Base-by-base conservation (phyloP, 441 rosid species). In the Euphorbia schlechtendalii region DNA sequence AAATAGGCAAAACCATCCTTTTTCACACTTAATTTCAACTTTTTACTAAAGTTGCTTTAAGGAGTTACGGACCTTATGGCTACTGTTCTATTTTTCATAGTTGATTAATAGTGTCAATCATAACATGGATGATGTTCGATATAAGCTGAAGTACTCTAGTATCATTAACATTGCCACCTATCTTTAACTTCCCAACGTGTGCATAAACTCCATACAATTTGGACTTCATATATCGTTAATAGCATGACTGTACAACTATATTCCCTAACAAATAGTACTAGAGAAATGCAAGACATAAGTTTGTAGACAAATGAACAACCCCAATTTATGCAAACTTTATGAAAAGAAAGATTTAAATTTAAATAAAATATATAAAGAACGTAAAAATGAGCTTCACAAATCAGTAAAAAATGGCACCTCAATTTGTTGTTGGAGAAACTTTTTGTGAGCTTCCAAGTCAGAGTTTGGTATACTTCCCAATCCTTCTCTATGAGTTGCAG, bases 391-490 rank as follows among this genome's bases (percentile, higher is more conserved):
- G 43, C 34, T 66, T 56, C 69, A 57, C 9, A 20, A 32, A 55
- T 43, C 28, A 66, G 43, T 34, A 57, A 17, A 10, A 9, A 38
- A 55, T 1, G 56, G 55, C 64, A 90, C 98, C 96, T 88, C 86
- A 61, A 89, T 80, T 63, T 82, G 88, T 67, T 71, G 71, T 71
- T 82, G 79, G 1, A 86, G 78, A 62, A 78, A 52, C 72, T 70
- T 89, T 56, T 59, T 81, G 74, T 83, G 88, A 38, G 81, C 81
- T 67, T 86, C 93, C 76, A 78, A 52, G 66, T 76, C 78, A 45
- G 82, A 70, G 59, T 20, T 69, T 24, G 88, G 46, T 45, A 66
- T 51, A 56, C 38, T 63, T 15, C 61, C 61, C 18, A 13, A 48
- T 45, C 60, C 70, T 56, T 81, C 82, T 67, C 73, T 81, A 6